These are phyloP conservation scores for Cucurbita pepo DNA, from an alignment of 306 rosid species.

Conservation along the genomic window DNA sequence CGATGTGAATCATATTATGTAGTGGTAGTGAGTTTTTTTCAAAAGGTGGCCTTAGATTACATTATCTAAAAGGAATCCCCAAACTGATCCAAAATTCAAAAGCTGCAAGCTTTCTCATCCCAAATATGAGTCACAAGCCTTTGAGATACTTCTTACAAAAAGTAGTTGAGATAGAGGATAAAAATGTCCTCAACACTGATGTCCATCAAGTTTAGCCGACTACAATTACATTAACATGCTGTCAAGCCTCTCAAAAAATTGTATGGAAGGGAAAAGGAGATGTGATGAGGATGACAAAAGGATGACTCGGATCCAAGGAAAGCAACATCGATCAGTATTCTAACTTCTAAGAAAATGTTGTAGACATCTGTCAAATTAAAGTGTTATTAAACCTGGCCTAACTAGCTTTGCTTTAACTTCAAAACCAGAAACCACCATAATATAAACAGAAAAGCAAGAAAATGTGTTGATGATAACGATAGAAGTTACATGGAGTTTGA, in stretches of 20 bases:
- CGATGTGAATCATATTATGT: background rate
- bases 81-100: background rate
- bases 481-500: background rate
- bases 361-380: background rate
- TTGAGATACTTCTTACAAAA: background rate
- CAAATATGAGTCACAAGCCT: background rate
- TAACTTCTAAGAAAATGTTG: background rate
- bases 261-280: too few species aligned
- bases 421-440: background rate
- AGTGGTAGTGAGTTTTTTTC: background rate
- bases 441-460: background rate
- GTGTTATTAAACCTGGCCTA: background rate
- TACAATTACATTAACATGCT: background rate
- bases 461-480: background rate
- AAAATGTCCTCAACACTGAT: background rate
- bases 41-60: background rate
- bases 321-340: background rate
- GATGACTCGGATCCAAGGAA: too few species aligned
- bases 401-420: background rate
- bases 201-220: background rate
- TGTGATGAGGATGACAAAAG: too few species aligned
- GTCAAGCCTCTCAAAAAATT: background rate
- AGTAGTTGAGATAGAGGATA: background rate
- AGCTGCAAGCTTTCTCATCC: background rate
- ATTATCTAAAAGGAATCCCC: slow-evolving; percentile 1